A percentile compares a stretch with the other conserved stretches of the same genome.
Conservation (phyloP, 225 moss, liverwort and hornwort genomes). For the Anthoceros angustus region DNA sequence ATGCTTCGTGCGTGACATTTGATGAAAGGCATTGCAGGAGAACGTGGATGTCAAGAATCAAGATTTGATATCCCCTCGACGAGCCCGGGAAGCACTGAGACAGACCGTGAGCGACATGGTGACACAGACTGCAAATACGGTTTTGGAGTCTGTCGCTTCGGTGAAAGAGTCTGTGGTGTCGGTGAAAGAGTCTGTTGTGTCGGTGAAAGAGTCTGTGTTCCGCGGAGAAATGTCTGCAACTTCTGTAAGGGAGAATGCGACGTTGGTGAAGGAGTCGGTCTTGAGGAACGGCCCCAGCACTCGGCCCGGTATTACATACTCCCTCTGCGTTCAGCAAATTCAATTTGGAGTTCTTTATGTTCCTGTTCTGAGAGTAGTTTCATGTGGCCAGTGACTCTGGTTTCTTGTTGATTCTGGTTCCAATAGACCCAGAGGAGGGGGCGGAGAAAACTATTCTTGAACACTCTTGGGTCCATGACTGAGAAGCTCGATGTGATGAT, state of each 20-base stretch:
- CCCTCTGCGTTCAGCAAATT: no score
- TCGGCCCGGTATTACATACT: no score
- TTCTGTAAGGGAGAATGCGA: background rate
- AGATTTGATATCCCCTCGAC: background rate
- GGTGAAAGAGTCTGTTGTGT: background rate
- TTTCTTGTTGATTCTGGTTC: background rate
- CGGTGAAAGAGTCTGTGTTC: background rate
- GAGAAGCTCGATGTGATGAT: no score
- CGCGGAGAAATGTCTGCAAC: background rate
- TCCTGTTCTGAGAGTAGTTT: background rate
- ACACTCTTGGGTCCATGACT: background rate
- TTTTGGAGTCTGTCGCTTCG: background rate
- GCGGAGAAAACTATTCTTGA: background rate
- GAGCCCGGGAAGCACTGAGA: background rate
- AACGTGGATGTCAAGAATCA: background rate
- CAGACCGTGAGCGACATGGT: background rate
- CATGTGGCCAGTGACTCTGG: background rate
- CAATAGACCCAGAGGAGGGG: background rate
- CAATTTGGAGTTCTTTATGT: no score
- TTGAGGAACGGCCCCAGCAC: no score
- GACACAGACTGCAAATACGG: background rate
- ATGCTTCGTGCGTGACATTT: no score
- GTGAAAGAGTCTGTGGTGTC: background rate
- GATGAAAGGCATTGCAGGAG: no score
- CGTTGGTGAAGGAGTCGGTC: background rate